A percentile compares a stretch with the other conserved stretches of the same genome.
Conservation (phyloP, 139 green algal genomes). For the Haematococcus sp. region DNA sequence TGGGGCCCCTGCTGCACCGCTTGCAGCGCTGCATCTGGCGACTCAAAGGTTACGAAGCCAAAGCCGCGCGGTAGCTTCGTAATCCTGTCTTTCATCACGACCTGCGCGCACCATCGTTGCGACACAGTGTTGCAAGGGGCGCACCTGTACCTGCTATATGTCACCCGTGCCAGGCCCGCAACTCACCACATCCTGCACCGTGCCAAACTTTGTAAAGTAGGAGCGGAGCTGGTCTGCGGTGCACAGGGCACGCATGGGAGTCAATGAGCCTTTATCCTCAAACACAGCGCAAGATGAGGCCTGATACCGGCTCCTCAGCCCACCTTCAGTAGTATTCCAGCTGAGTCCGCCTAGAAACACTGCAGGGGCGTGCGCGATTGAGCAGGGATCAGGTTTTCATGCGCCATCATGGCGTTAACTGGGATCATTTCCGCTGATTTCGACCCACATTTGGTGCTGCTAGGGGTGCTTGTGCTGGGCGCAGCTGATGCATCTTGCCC, state of each 20-base stretch:
- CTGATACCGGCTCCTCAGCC: too few relatives aligned
- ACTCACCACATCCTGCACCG: slow-evolving; percentile 60
- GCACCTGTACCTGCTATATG: too few relatives aligned
- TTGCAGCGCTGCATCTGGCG: slow-evolving; percentile 48
- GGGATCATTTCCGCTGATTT: too few relatives aligned
- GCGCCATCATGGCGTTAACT: too few relatives aligned
- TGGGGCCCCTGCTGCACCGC: slow-evolving; percentile 57
- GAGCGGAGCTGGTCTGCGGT: slow-evolving; percentile 61
- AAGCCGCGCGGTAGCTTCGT: slow-evolving; percentile 73
- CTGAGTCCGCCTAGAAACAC: slow-evolving; percentile 21
- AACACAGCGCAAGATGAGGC: background rate
- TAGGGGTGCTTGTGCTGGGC: too few relatives aligned
- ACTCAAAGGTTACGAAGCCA: slow-evolving; percentile 78
- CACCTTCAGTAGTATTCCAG: slow-evolving; percentile 18
- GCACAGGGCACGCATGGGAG: background rate
- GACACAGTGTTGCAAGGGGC: background rate
- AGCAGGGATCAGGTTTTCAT: too few relatives aligned
- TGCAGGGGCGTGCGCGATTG: background rate
- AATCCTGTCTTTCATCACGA: slow-evolving; percentile 75
- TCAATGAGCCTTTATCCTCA: background rate
- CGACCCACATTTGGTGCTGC: too few relatives aligned
- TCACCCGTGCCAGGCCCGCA: too few relatives aligned
- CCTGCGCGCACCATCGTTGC: slow-evolving; percentile 37
- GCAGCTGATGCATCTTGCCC: too few relatives aligned
- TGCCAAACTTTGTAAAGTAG: slow-evolving; percentile 71